Conservation (phyloP, 345 rosid genomes). For the Anacardium occidentale region DNA sequence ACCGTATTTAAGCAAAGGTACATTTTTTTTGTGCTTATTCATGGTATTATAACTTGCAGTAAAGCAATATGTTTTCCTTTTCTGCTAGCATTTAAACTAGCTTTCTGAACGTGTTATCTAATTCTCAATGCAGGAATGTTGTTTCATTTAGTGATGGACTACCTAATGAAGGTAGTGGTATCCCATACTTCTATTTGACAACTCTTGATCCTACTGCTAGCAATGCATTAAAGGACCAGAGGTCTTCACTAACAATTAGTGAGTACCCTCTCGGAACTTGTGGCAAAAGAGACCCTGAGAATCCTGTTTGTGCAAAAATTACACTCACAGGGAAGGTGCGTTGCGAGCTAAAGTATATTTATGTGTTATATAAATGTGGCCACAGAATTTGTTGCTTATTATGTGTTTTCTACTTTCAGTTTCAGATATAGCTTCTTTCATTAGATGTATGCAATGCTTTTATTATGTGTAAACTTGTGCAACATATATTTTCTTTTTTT, state of each 20-base stretch:
- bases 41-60: not conserved
- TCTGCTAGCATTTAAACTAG: not conserved
- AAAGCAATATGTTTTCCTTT: not conserved
- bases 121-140: conserved; percentile 63
- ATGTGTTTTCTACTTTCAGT: not conserved
- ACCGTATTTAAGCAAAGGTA: not conserved
- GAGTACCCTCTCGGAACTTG: conserved; percentile 94
- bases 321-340: conserved; percentile 86
- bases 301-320: conserved; percentile 86
- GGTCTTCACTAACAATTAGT: conserved; percentile 76
- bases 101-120: not conserved
- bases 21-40: not conserved
- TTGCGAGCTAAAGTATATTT: not conserved
- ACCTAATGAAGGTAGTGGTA: conserved; percentile 59
- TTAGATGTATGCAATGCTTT: not conserved
- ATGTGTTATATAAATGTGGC: not conserved
- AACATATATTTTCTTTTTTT: too few species aligned
- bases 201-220: conserved; percentile 91
- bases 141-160: conserved; percentile 85
- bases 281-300: conserved; percentile 80
- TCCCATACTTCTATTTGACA: conserved; percentile 93
- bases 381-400: not conserved
- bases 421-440: not conserved
- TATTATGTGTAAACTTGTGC: too few species aligned
- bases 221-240: conserved; percentile 66